phyloP scores from a whole-genome alignment of 148 eudicot genomes.

The Vaccinium macrocarpon region DNA sequence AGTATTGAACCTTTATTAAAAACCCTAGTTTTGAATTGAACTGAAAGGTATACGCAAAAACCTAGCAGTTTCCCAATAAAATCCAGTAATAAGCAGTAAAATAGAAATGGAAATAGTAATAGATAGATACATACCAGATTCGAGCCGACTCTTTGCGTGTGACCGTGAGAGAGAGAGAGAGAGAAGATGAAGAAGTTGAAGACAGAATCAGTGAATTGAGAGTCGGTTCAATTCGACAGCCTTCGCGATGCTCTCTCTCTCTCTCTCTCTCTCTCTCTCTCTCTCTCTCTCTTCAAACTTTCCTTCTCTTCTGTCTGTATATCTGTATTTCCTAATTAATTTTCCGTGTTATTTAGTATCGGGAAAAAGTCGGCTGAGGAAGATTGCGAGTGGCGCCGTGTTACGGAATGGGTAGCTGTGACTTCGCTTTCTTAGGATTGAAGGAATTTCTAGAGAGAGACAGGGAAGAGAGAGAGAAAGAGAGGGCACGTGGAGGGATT shows the following conservation, averaged over 20 bases:
- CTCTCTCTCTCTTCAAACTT: background rate
- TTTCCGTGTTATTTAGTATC: background rate
- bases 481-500: conserved; percentile 12
- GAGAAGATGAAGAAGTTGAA: conserved; percentile 5
- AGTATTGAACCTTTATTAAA: background rate
- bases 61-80: background rate
- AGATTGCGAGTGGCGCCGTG: background rate
- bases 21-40: conserved; percentile 14
- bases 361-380: background rate
- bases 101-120: background rate
- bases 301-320: background rate
- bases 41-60: background rate
- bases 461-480: background rate
- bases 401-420: background rate
- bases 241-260: background rate
- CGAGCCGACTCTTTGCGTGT: background rate
- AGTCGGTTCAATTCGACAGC: background rate
- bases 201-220: background rate
- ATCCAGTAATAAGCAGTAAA: background rate
- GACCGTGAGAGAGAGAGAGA: background rate
- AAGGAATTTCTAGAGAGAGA: conserved; percentile 7
- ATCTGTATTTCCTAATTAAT: background rate
- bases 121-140: conserved; percentile 13
- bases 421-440: conserved; percentile 9
- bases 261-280: conserved; percentile 8